These are phyloP conservation scores for Barnettozyma botsteinii DNA, from an alignment of 805 yeast species.

Conservation along the genomic window DNA sequence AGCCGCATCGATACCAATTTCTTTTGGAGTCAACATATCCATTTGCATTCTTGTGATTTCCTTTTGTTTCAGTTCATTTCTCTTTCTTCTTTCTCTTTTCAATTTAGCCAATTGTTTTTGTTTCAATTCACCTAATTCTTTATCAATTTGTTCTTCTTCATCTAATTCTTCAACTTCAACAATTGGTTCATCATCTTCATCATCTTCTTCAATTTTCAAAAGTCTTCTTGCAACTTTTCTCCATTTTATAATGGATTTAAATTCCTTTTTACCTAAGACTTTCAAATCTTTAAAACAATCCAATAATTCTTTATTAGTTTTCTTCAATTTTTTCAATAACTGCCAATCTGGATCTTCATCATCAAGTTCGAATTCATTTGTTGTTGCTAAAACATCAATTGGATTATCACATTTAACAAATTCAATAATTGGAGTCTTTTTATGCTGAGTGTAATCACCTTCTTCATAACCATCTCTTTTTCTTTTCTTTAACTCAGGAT, in stretches of 20 bases:
- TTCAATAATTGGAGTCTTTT: constrained; percentile 68
- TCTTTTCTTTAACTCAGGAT: constrained; percentile 88
- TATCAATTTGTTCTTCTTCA: constrained; percentile 86
- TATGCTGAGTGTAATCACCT: constrained; percentile 72
- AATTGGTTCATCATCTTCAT: constrained; percentile 34
- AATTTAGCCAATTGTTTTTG: constrained; percentile 62
- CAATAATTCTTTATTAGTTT: constrained; percentile 71
- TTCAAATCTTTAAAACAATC: constrained; percentile 88
- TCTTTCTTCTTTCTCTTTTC: constrained; percentile 77
- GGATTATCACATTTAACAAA: constrained; percentile 81
- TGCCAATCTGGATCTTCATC: constrained; percentile 64
- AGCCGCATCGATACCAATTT: constrained; percentile 91
- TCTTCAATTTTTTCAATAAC: constrained; percentile 61
- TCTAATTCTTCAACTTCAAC: constrained; percentile 65
- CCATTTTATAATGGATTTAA: constrained; percentile 79
- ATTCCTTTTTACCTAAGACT: constrained; percentile 92
- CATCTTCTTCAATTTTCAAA: constrained; percentile 55
- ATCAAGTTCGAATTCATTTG: constrained; percentile 59
- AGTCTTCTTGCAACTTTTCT: constrained; percentile 78
- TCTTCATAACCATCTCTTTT: constrained; percentile 97
- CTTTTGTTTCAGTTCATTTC: constrained; percentile 79
- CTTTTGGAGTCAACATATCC: constrained; percentile 91
- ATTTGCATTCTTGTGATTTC: constrained; percentile 89
- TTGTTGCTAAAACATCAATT: constrained; percentile 70
- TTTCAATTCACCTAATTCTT: constrained; percentile 70